A percentile compares a stretch with the other conserved stretches of the same genome.
phyloP scores from a whole-genome alignment of 192 early-diverging fungal species.

The Podila epigama region DNA sequence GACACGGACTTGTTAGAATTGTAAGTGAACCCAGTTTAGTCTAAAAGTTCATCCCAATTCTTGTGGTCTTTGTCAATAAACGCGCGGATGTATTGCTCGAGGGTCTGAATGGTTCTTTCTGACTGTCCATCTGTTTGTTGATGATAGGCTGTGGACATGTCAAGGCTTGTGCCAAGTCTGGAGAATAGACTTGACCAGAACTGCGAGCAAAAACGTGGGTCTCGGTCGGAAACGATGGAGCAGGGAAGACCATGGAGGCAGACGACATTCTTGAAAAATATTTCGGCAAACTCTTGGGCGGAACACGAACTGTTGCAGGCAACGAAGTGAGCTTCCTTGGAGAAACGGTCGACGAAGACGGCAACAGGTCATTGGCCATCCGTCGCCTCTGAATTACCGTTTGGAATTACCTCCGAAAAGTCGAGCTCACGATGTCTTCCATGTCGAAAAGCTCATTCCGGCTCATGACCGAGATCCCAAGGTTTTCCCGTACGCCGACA shows the following conservation, averaged over 20 bases:
- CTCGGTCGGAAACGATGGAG: slow-evolving; percentile 55
- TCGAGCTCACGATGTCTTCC: no score
- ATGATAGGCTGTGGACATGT: slow-evolving; percentile 50
- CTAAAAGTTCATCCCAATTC: slow-evolving; percentile 55
- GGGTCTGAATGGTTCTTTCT: slow-evolving; percentile 39
- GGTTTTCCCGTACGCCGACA: no score
- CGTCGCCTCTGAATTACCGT: no score
- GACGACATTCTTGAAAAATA: slow-evolving; percentile 28
- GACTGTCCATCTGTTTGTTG: slow-evolving; percentile 55
- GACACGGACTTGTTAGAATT: slow-evolving; percentile 47
- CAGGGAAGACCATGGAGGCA: slow-evolving; percentile 33
- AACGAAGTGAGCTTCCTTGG: slow-evolving; percentile 46
- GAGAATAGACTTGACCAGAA: slow-evolving; percentile 45
- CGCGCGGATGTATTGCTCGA: slow-evolving; percentile 45
- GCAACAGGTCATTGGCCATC: no score
- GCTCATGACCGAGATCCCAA: no score
- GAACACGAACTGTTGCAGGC: slow-evolving; percentile 4
- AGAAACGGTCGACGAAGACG: slow-evolving; percentile 51
- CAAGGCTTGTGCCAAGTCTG: slow-evolving; percentile 24
- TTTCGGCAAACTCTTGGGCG: slow-evolving; percentile 11
- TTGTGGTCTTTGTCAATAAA: slow-evolving; percentile 33
- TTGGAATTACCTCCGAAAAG: no score
- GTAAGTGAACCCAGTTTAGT: slow-evolving; percentile 53
- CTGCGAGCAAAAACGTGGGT: slow-evolving; percentile 41
- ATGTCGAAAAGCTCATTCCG: no score